Percentiles rank a stretch among this genome's conserved stretches.
Evolutionary conservation across 805 yeast genomes (phyloP).

Genomic region (Yamadazyma olivae): DNA sequence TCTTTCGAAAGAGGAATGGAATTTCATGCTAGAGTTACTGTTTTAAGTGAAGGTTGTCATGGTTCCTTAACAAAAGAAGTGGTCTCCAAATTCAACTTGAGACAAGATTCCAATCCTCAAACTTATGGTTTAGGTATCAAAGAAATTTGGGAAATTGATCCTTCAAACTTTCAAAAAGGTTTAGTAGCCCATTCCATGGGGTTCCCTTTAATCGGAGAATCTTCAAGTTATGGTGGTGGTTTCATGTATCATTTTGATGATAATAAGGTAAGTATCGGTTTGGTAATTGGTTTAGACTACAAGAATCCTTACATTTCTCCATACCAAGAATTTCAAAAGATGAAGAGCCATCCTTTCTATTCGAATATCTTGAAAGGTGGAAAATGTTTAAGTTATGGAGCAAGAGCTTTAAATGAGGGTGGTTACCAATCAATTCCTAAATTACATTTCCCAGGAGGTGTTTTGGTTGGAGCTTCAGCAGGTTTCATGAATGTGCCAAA

Average conservation of each 20-base stretch:
- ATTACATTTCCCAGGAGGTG: conserved; percentile 93
- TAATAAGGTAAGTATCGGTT: conserved; percentile 83
- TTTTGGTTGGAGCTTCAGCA: conserved; percentile 91
- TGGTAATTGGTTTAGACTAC: conserved; percentile 94
- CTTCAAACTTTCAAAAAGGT: conserved; percentile 78
- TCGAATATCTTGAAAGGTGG: conserved; percentile 77
- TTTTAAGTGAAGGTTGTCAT: conserved; percentile 97
- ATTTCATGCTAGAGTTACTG: conserved; percentile 85
- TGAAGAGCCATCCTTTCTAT: conserved; percentile 91
- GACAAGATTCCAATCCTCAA: conserved; percentile 67
- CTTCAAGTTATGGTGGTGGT: conserved; percentile 86
- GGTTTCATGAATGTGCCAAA: conserved; percentile 98
- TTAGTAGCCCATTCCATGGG: conserved; percentile 86
- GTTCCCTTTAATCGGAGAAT: conserved; percentile 62
- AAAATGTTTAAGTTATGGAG: conserved; percentile 89
- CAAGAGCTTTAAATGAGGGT: conserved; percentile 96
- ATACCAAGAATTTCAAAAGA: conserved; percentile 89
- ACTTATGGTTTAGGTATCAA: conserved; percentile 95
- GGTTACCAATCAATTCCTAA: conserved; percentile 92
- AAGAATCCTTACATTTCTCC: conserved; percentile 94
- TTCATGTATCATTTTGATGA: conserved; percentile 97
- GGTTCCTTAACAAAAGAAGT: conserved; percentile 85
- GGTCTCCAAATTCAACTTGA: conserved; percentile 63
- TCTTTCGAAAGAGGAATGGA: conserved; percentile 97
- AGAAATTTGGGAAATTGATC: conserved; percentile 94